Percentiles rank a stretch among this genome's conserved stretches.
These are phyloP conservation scores for Pterulicium gracile DNA, from an alignment of 1,284 basidiomycete species.

Conservation along the genomic window DNA sequence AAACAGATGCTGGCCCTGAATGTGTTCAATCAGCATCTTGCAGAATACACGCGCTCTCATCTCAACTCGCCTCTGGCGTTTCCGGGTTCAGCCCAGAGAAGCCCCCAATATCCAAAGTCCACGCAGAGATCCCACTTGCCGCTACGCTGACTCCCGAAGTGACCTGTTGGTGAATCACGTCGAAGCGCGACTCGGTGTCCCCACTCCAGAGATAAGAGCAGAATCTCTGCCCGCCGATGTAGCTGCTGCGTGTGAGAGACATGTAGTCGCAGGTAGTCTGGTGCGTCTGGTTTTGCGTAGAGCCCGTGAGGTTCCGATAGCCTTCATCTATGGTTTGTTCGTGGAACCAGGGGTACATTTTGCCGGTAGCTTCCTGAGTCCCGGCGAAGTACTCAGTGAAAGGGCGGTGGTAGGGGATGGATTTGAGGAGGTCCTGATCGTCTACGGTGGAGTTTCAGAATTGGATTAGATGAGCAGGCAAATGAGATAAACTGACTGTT, in stretches of 20 bases:
- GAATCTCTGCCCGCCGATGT: slow-evolving; percentile 28
- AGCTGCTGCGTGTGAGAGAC: slow-evolving; percentile 30
- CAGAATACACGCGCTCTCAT: too few relatives aligned
- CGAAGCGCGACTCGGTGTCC: slow-evolving; percentile 25
- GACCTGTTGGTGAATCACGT: slow-evolving; percentile 27
- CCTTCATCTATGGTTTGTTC: slow-evolving; percentile 19
- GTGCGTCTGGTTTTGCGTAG: slow-evolving; percentile 3
- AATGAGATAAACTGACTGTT: slow-evolving; percentile 20
- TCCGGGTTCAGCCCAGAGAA: slow-evolving; percentile 27
- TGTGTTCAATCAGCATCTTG: too few relatives aligned
- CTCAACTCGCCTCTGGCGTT: slow-evolving; percentile 17
- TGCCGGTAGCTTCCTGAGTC: slow-evolving; percentile 26
- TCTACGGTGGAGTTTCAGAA: slow-evolving; percentile 14
- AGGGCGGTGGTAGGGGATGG: slow-evolving; percentile 24
- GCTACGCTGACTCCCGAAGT: slow-evolving; percentile 26
- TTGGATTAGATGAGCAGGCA: not conserved
- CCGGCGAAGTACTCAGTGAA: slow-evolving; percentile 29
- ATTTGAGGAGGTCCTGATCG: slow-evolving; percentile 21
- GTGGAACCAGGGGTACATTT: slow-evolving; percentile 31
- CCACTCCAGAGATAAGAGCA: slow-evolving; percentile 32
- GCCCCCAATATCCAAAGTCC: slow-evolving; percentile 31
- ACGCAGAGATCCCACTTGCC: slow-evolving; percentile 27
- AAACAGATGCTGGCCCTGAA: slow-evolving; percentile 25
- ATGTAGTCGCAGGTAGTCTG: slow-evolving; percentile 22
- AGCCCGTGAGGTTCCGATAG: slow-evolving; percentile 9